These are phyloP conservation scores for Datura wrightii DNA, from an alignment of 257 asterid species.

Conservation along the genomic window DNA sequence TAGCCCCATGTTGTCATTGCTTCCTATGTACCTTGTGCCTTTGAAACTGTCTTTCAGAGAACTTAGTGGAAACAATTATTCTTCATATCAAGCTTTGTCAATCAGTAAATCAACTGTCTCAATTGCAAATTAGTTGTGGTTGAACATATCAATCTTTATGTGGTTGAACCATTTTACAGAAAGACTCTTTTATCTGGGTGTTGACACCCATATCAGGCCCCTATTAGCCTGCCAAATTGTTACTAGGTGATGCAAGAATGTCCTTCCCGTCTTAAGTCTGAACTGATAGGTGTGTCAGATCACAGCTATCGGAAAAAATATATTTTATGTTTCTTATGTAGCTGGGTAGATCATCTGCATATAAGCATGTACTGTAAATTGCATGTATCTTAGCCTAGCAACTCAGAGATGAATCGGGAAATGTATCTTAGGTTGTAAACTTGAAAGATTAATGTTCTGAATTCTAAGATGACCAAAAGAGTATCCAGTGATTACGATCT, in stretches of 20 bases:
- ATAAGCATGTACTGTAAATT: neutral
- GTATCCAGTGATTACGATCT: neutral
- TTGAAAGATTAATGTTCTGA: neutral
- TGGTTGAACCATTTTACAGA: neutral
- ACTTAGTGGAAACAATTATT: neutral
- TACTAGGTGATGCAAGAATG: neutral
- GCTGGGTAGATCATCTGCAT: neutral
- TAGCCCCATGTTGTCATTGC: too few species aligned
- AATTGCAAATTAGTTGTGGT: neutral
- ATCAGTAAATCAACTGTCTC: neutral
- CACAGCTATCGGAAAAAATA: neutral
- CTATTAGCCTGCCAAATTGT: neutral
- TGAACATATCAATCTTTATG: neutral
- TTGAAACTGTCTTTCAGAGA: neutral
- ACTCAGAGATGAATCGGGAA: slow-evolving; percentile 14
- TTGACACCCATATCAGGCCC: neutral
- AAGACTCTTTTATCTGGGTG: neutral
- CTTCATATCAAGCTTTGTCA: neutral
- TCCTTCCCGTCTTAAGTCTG: neutral
- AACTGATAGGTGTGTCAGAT: neutral
- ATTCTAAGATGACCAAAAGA: neutral
- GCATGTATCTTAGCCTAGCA: slow-evolving; percentile 9
- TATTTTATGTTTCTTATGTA: neutral
- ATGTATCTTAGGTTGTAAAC: neutral
- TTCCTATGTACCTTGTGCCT: neutral